A percentile compares a stretch with the other conserved stretches of the same genome.
Evolutionary conservation across 139 green algal species (phyloP).

Genomic region (Mesostigma viride): DNA sequence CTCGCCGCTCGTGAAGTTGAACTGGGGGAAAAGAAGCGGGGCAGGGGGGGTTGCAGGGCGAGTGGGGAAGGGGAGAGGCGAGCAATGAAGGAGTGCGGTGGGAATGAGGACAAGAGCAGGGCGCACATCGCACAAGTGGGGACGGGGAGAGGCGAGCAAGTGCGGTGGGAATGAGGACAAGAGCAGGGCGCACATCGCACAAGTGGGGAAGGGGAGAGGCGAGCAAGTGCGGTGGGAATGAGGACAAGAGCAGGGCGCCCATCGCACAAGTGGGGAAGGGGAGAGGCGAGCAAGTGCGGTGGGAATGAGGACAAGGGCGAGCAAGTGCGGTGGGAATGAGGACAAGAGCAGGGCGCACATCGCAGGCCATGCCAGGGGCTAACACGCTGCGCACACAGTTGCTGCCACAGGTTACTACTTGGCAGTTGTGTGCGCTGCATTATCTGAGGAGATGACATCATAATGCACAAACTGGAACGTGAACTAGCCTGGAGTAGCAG

Average conservation of each 20-base stretch:
- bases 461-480: too few relatives aligned
- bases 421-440: too few relatives aligned
- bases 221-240: neutral
- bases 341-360: neutral
- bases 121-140: neutral
- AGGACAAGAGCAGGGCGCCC: neutral
- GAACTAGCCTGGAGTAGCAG: too few relatives aligned
- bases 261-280: neutral
- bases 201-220: neutral
- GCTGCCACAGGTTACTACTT: too few relatives aligned
- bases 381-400: too few relatives aligned
- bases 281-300: neutral
- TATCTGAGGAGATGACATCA: too few relatives aligned
- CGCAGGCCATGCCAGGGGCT: too few relatives aligned
- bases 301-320: too few relatives aligned
- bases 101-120: too few relatives aligned
- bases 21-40: conserved; percentile 38
- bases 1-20: conserved; percentile 92
- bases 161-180: neutral
- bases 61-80: too few relatives aligned
- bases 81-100: neutral
- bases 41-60: neutral
- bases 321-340: neutral
- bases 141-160: neutral
- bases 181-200: neutral